Conservation (phyloP, 83 land plant species). For the Diphasiastrum complanatum region DNA sequence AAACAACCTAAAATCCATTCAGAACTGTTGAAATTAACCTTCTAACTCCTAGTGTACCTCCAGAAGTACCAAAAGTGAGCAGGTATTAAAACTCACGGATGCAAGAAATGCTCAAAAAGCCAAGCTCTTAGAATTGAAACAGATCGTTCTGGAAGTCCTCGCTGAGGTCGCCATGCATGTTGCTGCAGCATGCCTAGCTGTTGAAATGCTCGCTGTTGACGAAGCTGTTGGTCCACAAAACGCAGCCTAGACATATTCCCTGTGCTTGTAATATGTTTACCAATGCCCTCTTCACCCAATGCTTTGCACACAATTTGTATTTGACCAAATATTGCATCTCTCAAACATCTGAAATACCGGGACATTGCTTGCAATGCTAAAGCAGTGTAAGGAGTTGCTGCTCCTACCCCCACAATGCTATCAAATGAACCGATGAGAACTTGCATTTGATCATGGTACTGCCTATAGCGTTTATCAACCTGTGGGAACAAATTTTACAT, state of each 20-base stretch:
- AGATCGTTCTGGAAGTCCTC: constrained; percentile 74
- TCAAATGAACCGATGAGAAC: constrained; percentile 75
- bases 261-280: constrained; percentile 37
- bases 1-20: too few relatives aligned
- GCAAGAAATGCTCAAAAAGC: constrained; percentile 87
- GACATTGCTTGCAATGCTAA: constrained; percentile 84
- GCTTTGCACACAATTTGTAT: constrained; percentile 47
- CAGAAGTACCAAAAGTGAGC: background rate
- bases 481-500: too few relatives aligned
- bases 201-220: constrained; percentile 62
- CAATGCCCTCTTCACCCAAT: constrained; percentile 59
- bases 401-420: constrained; percentile 55
- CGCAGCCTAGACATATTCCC: constrained; percentile 64
- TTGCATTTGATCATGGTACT: constrained; percentile 74
- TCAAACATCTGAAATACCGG: constrained; percentile 68
- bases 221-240: constrained; percentile 54
- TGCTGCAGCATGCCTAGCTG: constrained; percentile 75
- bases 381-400: constrained; percentile 60
- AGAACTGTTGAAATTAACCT: too few relatives aligned
- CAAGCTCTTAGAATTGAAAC: constrained; percentile 67
- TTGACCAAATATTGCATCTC: constrained; percentile 57
- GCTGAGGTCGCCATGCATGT: constrained; percentile 78
- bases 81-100: constrained; percentile 50
- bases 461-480: constrained; percentile 74
- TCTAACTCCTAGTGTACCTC: too few relatives aligned